Base-by-base conservation (phyloP, 139 green algal genomes). In the Chlamydomonas sp. region DNA sequence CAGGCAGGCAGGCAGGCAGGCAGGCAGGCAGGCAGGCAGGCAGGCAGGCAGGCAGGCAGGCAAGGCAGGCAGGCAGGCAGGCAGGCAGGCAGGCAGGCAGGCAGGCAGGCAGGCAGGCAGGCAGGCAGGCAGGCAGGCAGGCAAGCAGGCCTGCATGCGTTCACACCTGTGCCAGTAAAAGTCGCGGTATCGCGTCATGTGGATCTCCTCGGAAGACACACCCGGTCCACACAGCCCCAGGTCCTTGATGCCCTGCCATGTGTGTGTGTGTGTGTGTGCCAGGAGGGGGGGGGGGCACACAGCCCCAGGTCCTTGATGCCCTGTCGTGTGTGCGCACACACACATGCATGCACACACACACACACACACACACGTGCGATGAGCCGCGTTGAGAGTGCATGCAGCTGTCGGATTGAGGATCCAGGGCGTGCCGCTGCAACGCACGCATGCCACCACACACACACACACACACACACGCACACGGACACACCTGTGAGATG, bases 71-170 rank as follows among this genome's bases (percentile, higher is more conserved):
- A n/a, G n/a, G n/a, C n/a, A n/a, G n/a, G n/a, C 47, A 62, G n/a
- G 47, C 47, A 63, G 28, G 47, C 65, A 71, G 43, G 47, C 65
- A 62, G 26, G 30, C 65, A 71, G 38, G 24, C 65, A 71, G 65
- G 47, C 43, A 71, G 43, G 47, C 65, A 71, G 43, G 65, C 47
- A 62, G 28, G 65, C 65, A 71, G 43, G 47, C 47, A 63, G 43
- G 43, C 65, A 61, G 28, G 47, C 43, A 39, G 29, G 47, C 43
- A 71, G 28, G 65, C n/a, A n/a, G n/a, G n/a, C n/a, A n/a, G n/a
- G n/a, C n/a, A n/a, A n/a, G n/a, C n/a, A n/a, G n/a, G n/a, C 65
- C 47, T 43, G 30, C 43, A 61, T 20, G n/a, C n/a, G n/a, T n/a
- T n/a, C n/a, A n/a, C n/a, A n/a, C n/a, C n/a, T n/a, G n/a, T n/a